Conservation (phyloP, 202 grass and related monocot genomes). For the Zizania palustris region DNA sequence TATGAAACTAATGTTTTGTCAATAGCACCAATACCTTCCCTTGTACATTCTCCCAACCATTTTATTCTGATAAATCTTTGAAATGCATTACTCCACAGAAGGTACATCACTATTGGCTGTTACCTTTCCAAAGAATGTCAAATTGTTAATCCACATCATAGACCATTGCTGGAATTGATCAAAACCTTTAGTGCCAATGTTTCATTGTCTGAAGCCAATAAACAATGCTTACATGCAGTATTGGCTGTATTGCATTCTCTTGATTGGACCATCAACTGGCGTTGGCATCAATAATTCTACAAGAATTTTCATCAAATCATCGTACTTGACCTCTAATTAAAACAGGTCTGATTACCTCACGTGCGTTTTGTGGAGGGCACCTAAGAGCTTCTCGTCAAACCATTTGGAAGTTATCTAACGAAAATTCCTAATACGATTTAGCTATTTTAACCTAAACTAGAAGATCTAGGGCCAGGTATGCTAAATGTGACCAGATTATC, state of each 20-base stretch:
- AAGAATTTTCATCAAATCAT: constrained; percentile 13
- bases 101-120: constrained; percentile 8
- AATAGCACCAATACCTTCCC: constrained; percentile 11
- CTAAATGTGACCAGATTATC: constrained; percentile 21
- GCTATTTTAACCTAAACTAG: neutral
- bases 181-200: constrained; percentile 7
- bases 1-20: constrained; percentile 30
- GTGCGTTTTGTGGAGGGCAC: neutral
- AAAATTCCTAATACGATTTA: constrained; percentile 24
- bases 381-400: neutral
- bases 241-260: constrained; percentile 11
- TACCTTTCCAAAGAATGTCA: neutral
- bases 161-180: constrained; percentile 18
- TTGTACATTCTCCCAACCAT: constrained; percentile 32
- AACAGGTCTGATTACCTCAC: neutral
- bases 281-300: constrained; percentile 21
- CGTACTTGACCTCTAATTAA: neutral
- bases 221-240: constrained; percentile 22
- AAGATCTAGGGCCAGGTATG: neutral
- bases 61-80: constrained; percentile 29
- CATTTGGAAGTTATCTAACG: constrained; percentile 3
- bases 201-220: constrained; percentile 37
- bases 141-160: constrained; percentile 27
- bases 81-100: constrained; percentile 29
- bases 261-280: constrained; percentile 28